Evolutionary conservation across 2,329 filamentous ascomycete genomes (phyloP), one percentile per base, ranked within the genome.

Genomic region (Pseudohalonectria lignicola): DNA sequence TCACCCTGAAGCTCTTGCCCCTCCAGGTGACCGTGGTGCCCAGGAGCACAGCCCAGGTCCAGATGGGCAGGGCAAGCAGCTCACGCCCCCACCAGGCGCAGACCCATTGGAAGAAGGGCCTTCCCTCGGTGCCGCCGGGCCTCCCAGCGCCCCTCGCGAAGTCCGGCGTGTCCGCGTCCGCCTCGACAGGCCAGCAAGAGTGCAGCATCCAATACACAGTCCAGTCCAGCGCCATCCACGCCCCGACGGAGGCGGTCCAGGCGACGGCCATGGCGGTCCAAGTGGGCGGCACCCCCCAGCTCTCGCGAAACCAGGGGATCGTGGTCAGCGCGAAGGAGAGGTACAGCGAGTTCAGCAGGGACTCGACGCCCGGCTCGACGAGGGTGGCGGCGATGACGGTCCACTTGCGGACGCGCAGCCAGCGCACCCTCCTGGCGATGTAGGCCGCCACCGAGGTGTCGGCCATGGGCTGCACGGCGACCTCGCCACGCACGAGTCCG

Each of bases 381-480:
- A 95, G 64, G 0, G 93, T 96, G 0, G 92, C 93, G 0, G 82
- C 67, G 2, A 86, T 71, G 12, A 98, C 92, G 0, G 90, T 95
- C 65, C 86, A 96, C 57, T 98, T 98, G 33, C 92, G 72, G 2
- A 94, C 93, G 5, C 92, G 76, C 18, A 96, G 66, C 92, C 92
- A 98, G 37, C 92, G 75, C 4, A 88, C 80, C 18, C 92, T 74
- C 11, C 92, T 79, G 5, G 80, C 82, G 33, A 85, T 71, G 53
- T 94, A 96, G 20, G 84, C 79, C 4, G 57, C 53, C 1, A 94
- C 68, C 2, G 82, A 79, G 74, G 94, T 93, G 47, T 76, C 75
- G 4, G 80, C 77, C 61, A 94, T 84, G 28, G 93, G 93, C 54
- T 98, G 92, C 41, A 96, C 76, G 19, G 83, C 90, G 3, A 94